Percentiles rank a stretch among this genome's conserved stretches.
These are phyloP conservation scores for Myxozyma sirexii DNA, from an alignment of 805 yeast genomes.

Conservation along the genomic window DNA sequence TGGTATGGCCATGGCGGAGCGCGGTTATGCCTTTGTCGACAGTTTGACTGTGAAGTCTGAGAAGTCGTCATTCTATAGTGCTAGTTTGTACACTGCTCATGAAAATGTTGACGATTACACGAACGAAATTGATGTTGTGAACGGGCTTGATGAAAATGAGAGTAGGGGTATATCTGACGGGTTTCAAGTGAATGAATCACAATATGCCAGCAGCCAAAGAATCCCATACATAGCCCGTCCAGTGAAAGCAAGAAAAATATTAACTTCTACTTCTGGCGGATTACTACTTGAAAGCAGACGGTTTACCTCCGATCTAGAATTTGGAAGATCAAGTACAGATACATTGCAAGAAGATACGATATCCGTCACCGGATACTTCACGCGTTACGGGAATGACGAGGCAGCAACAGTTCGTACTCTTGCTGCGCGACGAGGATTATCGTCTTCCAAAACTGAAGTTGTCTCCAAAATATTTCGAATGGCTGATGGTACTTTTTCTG, in stretches of 20 bases:
- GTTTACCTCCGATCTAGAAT: no score
- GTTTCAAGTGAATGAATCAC: no score
- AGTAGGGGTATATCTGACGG: no score
- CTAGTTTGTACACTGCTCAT: slow-evolving; percentile 8
- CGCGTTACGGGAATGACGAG: background rate
- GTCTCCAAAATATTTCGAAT: slow-evolving; percentile 10
- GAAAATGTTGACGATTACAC: background rate
- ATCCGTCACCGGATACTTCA: background rate
- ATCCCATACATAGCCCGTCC: background rate
- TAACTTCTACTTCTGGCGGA: background rate
- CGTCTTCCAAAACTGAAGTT: background rate
- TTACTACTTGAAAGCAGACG: no score
- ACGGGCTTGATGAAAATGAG: no score
- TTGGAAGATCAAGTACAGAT: no score
- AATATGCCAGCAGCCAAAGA: no score
- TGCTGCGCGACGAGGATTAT: background rate
- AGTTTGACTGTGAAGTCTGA: background rate
- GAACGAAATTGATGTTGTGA: background rate
- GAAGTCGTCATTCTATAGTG: slow-evolving; percentile 1
- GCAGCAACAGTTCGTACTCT: background rate
- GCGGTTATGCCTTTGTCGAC: background rate
- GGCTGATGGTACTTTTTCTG: slow-evolving; percentile 6
- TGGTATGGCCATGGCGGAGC: background rate
- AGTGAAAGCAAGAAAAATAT: background rate
- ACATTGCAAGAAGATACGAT: background rate